Base-by-base conservation (phyloP, 192 early-diverging fungal genomes). In the Coemansia sp. region DNA sequence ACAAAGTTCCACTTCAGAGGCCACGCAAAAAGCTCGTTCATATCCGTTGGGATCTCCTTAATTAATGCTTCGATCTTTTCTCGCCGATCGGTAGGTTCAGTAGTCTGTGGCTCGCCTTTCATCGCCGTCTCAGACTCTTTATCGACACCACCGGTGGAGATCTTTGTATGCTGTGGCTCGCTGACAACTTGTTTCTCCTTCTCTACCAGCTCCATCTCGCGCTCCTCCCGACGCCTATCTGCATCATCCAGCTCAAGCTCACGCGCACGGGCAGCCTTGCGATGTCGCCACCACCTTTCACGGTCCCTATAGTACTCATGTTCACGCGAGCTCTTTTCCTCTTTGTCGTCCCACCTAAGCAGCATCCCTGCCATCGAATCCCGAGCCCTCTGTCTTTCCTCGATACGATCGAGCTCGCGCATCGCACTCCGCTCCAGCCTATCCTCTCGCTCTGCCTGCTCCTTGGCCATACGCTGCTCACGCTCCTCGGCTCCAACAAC, bases 241-340 rank as follows among this genome's bases (percentile, higher is more conserved):
- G 74, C 58, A 18, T 90, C 87, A 48, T 94, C 93, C 49, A 73
- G 64, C 57, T 92, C 90, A 40, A 85, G 67, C 69, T 96, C 93
- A 3, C 87, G 87, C 41, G 86, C 82, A 41, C 87, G 79, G 39
- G 84, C 76, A 6, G 72, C 66, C 57, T 86, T 83, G 68, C 92
- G 80, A 59, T 71, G 84, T 18, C 85, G 84, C 87, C 90, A 88
- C 93, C 93, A 94, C 55, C 93, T 83, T 66, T 77, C 49, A 21
- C 92, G 74, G 71, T 94, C 91, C 49, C 87, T 71, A 69, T 92
- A 98, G 69, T 89, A 98, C 62, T 90, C 84, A 36, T 94, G 87
- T 8, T 67, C 67, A 47, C 71, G 49, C 58, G 63, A 15, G 22
- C 58, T 45, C 59, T 64, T 70, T 45, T 84, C 77, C 21, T 63